Evolutionary conservation across 2,329 filamentous ascomycete genomes (phyloP), one percentile per base, ranked within the genome.

Genomic region (Botrytis byssoidea): DNA sequence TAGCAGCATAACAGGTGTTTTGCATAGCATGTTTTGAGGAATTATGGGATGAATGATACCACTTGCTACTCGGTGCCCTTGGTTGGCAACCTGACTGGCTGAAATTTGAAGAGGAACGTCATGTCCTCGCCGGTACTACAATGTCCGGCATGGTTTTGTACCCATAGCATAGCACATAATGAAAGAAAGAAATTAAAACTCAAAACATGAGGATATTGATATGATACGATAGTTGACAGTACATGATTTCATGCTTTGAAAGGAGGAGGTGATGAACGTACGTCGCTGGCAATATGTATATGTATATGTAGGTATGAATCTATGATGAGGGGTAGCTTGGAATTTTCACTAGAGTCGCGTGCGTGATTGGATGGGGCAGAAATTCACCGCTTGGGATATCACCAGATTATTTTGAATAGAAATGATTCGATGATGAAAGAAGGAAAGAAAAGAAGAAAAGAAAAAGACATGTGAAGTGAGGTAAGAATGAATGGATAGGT

Each of bases 41-140:
- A 42, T 68, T 67, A 57, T 40, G 66, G 66, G 66, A 68, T 57
- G 48, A 57, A 42, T 68, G 66, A 68, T 68, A 68, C 66, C 66
- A 68, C 35, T 68, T 57, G 66, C 48, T 42, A 29, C 48, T 32
- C 25, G 66, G 48, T 68, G 66, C n/a, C 35, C n/a, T 68, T 29
- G 66, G n/a, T 22, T 16, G 66, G 40, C 48, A 32, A 57, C 35
- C 25, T 32, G 37, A 35, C 37, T 57, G 35, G 48, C 37, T 29
- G 18, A 37, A 20, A 68, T 68, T 68, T 68, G 25, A 40, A 57
- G 65, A 68, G 66, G n/a, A 68, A 29, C 48, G 48, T 3, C 42
- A 68, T 3, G 35, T 32, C 25, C 35, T 55, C 65, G 14, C 35
- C 9, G 37, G 18, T 42, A 42, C n/a, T 22, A 1, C 8, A 42